Percentiles rank a stretch among this genome's conserved stretches.
Conservation (phyloP, 805 yeast species). For the Yarrowia osloensis region DNA sequence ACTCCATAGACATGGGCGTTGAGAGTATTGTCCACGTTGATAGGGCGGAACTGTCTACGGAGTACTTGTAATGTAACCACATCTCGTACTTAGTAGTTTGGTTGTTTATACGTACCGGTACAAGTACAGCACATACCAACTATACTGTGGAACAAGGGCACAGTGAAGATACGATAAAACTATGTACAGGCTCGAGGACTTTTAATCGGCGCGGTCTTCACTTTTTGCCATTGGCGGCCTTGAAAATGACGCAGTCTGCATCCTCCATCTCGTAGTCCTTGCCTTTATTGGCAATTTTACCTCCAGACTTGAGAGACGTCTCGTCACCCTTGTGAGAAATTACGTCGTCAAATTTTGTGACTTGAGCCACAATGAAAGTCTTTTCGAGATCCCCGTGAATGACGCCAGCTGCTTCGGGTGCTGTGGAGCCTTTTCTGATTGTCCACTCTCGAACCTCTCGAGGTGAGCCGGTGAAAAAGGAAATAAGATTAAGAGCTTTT, state of each 20-base stretch:
- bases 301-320: slow-evolving; percentile 56
- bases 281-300: slow-evolving; percentile 67
- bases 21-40: too few relatives aligned
- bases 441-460: slow-evolving; percentile 90
- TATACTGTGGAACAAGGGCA: too few relatives aligned
- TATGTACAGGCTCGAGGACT: too few relatives aligned
- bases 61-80: too few relatives aligned
- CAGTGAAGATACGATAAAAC: too few relatives aligned
- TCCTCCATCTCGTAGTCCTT: slow-evolving; percentile 79
- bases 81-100: too few relatives aligned
- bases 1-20: too few relatives aligned
- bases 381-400: slow-evolving; percentile 83
- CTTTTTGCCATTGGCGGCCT: slow-evolving; percentile 45
- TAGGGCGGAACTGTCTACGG: too few relatives aligned
- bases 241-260: slow-evolving; percentile 77
- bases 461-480: slow-evolving; percentile 86
- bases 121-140: too few relatives aligned
- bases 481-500: slow-evolving; percentile 64
- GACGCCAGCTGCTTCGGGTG: slow-evolving; percentile 88
- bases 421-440: slow-evolving; percentile 68
- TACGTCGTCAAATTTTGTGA: slow-evolving; percentile 67
- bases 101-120: too few relatives aligned
- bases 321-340: slow-evolving; percentile 51
- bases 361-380: slow-evolving; percentile 78
- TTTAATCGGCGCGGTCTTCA: too few relatives aligned